These are phyloP conservation scores for Parietaria judaica DNA, from an alignment of 306 rosid species.

Conservation along the genomic window DNA sequence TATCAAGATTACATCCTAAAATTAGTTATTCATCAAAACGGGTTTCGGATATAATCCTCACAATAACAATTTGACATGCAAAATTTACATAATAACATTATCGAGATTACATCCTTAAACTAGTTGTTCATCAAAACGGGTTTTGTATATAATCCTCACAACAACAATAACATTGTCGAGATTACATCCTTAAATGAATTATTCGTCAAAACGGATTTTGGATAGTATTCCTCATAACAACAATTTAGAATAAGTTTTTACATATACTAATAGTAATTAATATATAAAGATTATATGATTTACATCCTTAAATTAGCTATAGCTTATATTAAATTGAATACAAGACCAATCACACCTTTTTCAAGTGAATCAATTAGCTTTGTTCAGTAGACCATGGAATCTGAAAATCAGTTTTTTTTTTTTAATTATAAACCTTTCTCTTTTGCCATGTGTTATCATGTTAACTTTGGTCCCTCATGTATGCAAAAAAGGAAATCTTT, in stretches of 20 bases:
- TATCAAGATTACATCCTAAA: no score
- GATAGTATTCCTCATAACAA: neutral
- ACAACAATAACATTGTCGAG: no score
- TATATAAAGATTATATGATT: no score
- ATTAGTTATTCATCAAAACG: no score
- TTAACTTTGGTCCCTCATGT: constrained; percentile 17
- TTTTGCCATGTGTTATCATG: constrained; percentile 11
- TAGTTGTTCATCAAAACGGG: no score
- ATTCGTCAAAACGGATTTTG: no score
- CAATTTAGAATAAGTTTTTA: neutral
- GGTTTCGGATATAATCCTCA: no score
- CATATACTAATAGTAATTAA: neutral
- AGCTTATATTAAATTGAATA: neutral
- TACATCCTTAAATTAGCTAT: neutral
- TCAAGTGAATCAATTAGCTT: constrained; percentile 3
- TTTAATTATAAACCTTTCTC: constrained; percentile 8
- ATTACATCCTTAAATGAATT: no score
- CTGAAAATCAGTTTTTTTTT: constrained; percentile 5
- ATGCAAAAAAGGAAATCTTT: neutral
- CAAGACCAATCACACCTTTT: neutral
- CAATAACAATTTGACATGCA: no score
- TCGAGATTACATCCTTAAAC: no score
- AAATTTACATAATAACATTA: no score
- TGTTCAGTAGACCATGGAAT: neutral
- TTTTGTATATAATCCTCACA: no score